Evolutionary conservation across 805 yeast genomes (phyloP).

Genomic region (Danielia oregonensis): DNA sequence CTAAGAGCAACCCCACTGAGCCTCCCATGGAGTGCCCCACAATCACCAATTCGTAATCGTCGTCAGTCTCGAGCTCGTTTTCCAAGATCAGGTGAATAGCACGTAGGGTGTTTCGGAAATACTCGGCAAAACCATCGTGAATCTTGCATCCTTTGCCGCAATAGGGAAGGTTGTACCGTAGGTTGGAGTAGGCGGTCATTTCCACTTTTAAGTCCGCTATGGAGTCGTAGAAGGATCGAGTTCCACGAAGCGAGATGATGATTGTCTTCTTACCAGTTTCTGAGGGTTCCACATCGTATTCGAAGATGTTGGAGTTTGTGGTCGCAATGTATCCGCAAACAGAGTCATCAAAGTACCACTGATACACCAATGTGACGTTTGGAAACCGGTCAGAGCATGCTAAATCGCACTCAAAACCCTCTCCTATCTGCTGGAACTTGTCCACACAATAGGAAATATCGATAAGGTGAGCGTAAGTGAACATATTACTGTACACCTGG

Average conservation of each 20-base stretch:
- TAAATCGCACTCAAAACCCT: slow-evolving; percentile 38
- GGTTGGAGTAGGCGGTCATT: slow-evolving; percentile 27
- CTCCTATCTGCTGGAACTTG: slow-evolving; percentile 21
- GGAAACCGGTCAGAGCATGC: slow-evolving; percentile 33
- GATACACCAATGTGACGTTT: slow-evolving; percentile 34
- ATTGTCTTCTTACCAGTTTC: slow-evolving; percentile 22
- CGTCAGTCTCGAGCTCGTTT: slow-evolving; percentile 15
- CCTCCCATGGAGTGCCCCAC: slow-evolving; percentile 39
- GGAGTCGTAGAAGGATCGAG: slow-evolving; percentile 39
- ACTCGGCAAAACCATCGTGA: slow-evolving; percentile 31
- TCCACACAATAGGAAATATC: slow-evolving; percentile 44
- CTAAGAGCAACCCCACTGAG: slow-evolving; percentile 34
- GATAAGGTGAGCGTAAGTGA: slow-evolving; percentile 38
- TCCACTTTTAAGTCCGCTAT: slow-evolving; percentile 37
- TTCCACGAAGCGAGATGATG: slow-evolving; percentile 39
- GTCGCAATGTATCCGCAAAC: slow-evolving; percentile 39
- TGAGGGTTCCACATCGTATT: slow-evolving; percentile 9
- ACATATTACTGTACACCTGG: slow-evolving; percentile 25
- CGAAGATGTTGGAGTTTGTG: slow-evolving; percentile 25
- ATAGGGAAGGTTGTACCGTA: slow-evolving; percentile 17
- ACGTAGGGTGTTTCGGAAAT: slow-evolving; percentile 25
- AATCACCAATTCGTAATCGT: slow-evolving; percentile 17
- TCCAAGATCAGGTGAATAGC: slow-evolving; percentile 23
- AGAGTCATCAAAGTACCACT: slow-evolving; percentile 34
- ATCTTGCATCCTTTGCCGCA: slow-evolving; percentile 36